Percentiles rank a stretch among this genome's conserved stretches.
Conservation (phyloP, 768 basidiomycete genomes). For the Podaxis rugospora region DNA sequence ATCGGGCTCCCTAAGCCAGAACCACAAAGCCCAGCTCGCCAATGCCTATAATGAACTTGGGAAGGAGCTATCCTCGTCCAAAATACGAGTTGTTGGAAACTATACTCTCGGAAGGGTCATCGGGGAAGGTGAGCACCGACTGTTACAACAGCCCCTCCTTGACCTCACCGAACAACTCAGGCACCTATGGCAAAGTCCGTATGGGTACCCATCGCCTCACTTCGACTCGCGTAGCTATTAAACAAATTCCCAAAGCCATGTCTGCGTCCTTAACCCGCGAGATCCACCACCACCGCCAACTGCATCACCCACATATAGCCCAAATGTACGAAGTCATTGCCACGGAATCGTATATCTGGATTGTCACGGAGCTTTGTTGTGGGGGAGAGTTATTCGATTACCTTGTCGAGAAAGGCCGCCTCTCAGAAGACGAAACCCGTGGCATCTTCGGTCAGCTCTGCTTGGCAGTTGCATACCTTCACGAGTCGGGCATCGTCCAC, state of each 20-base stretch:
- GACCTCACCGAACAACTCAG: constrained; percentile 33
- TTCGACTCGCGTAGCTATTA: constrained; percentile 89
- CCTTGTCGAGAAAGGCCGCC: constrained; percentile 88
- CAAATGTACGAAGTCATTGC: constrained; percentile 98
- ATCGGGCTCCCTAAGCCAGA: constrained; percentile 59
- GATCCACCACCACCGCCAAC: constrained; percentile 95
- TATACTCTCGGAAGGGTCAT: constrained; percentile 93
- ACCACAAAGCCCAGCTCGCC: constrained; percentile 85
- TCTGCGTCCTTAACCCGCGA: constrained; percentile 91
- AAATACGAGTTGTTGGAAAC: constrained; percentile 89
- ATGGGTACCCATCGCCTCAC: constrained; percentile 93
- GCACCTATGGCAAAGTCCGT: constrained; percentile 93
- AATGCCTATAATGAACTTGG: constrained; percentile 97
- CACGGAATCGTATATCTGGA: constrained; percentile 93
- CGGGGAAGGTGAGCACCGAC: constrained; percentile 72
- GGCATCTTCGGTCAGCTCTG: constrained; percentile 94
- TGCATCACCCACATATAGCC: constrained; percentile 93
- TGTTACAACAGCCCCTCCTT: neutral
- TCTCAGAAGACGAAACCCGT: constrained; percentile 80
- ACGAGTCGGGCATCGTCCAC: constrained; percentile 91
- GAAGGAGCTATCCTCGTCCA: constrained; percentile 89
- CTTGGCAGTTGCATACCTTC: constrained; percentile 90
- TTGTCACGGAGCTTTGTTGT: constrained; percentile 93
- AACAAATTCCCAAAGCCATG: constrained; percentile 95
- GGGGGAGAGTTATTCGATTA: constrained; percentile 99